Evolutionary conservation across 1,284 basidiomycete genomes (phyloP).

Genomic region (Naganishia liquefaciens): DNA sequence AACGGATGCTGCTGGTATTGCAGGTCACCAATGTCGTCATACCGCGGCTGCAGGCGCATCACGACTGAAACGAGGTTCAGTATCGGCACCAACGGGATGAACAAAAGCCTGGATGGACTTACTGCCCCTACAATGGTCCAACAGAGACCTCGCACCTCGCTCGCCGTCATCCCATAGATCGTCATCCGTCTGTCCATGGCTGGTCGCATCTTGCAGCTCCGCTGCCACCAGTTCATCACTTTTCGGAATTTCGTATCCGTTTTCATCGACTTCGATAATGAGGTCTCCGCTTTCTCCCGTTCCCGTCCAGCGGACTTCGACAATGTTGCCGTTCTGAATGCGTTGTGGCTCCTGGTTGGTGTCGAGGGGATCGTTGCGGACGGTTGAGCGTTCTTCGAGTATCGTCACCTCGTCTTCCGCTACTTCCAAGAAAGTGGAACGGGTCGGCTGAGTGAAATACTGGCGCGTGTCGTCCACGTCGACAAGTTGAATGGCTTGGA

Average conservation of each 20-base stretch:
- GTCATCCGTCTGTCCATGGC: not conserved
- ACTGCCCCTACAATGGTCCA: conserved; percentile 31
- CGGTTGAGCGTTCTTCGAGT: not conserved
- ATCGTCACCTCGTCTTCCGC: not conserved
- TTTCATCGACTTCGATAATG: conserved; percentile 21
- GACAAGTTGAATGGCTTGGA: not conserved
- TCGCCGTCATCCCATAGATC: conserved; percentile 17
- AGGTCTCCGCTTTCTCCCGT: conserved; percentile 2
- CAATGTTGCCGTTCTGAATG: conserved; percentile 5
- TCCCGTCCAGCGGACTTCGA: conserved; percentile 20
- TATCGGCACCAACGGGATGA: not conserved
- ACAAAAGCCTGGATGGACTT: not conserved
- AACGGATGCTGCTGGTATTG: conserved; percentile 33
- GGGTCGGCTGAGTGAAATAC: not conserved
- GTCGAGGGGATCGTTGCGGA: conserved; percentile 1
- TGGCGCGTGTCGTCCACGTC: not conserved
- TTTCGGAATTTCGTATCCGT: conserved; percentile 10
- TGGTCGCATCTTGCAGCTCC: not conserved
- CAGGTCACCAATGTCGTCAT: conserved; percentile 31
- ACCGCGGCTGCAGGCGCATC: conserved; percentile 30
- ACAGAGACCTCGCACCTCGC: conserved; percentile 18
- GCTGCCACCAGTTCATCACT: not conserved
- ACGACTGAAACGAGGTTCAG: not conserved
- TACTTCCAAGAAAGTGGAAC: not conserved
- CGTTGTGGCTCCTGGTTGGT: conserved; percentile 11